phyloP scores from a whole-genome alignment of 139 green algal genomes.

The Mesotaenium endlicherianum region DNA sequence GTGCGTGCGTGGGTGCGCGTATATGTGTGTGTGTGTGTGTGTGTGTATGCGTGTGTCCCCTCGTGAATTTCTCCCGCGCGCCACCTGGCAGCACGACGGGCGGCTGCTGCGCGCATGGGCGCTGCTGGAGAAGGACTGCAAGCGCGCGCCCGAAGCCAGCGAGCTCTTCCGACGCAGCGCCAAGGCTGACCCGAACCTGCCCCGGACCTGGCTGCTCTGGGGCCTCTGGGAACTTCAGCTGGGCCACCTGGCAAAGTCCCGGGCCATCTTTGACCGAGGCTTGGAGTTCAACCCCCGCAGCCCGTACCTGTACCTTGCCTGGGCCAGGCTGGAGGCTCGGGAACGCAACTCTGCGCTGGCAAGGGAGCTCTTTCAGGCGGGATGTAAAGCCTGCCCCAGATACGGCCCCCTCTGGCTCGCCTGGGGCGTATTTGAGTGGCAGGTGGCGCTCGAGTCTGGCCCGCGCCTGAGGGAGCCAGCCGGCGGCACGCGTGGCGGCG shows the following conservation, averaged over 20 bases:
- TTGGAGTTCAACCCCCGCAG: not conserved
- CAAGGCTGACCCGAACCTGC: not conserved
- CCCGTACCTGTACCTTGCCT: not conserved
- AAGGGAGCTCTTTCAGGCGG: not conserved
- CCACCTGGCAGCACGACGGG: too few species aligned
- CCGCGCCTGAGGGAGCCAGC: too few species aligned
- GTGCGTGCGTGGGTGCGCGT: too few species aligned
- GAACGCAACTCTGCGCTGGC: not conserved
- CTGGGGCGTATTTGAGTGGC: not conserved
- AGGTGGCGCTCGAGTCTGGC: too few species aligned
- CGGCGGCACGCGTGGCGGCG: too few species aligned
- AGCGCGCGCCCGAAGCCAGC: not conserved
- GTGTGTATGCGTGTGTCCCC: too few species aligned
- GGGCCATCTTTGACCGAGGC: constrained; percentile 4
- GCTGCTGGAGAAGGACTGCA: not conserved
- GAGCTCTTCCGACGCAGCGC: not conserved
- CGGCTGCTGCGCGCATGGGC: not conserved
- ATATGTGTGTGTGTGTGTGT: too few species aligned
- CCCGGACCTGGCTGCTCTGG: constrained; percentile 1
- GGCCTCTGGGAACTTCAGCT: not conserved
- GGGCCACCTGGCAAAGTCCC: not conserved
- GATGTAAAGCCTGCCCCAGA: not conserved
- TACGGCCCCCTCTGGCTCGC: not conserved
- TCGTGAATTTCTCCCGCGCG: too few species aligned
- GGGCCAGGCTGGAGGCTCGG: not conserved